Conservation (phyloP, 805 yeast species). For the Sporopachydermia quercuum region DNA sequence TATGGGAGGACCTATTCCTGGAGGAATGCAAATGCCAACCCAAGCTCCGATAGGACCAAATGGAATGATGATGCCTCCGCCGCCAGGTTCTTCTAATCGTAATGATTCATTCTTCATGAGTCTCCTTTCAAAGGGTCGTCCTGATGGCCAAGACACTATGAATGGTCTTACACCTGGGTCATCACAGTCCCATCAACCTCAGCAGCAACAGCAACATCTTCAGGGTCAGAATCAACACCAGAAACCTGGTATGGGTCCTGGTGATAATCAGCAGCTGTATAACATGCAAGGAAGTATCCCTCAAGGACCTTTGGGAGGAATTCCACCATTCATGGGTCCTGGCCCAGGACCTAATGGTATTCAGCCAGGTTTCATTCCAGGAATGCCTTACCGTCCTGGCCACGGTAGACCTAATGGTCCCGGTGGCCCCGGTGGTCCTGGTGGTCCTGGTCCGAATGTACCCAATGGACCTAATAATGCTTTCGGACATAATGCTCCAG, state of each 20-base stretch:
- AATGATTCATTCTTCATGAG: conserved; percentile 1
- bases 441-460: neutral
- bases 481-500: too few relatives aligned
- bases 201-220: neutral
- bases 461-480: too few relatives aligned
- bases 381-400: neutral
- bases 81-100: neutral
- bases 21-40: neutral
- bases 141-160: neutral
- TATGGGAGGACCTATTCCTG: neutral
- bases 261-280: too few relatives aligned
- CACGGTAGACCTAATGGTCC: neutral
- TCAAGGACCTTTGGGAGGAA: neutral
- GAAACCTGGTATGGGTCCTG: neutral
- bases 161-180: neutral
- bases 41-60: too few relatives aligned
- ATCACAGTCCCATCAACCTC: neutral
- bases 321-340: neutral
- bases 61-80: neutral
- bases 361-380: neutral
- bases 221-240: neutral
- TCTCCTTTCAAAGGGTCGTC: neutral
- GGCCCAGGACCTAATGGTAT: neutral
- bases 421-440: neutral
- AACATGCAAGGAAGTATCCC: too few relatives aligned